phyloP scores from a whole-genome alignment of 768 basidiomycete genomes.

The Podaxis sp. region DNA sequence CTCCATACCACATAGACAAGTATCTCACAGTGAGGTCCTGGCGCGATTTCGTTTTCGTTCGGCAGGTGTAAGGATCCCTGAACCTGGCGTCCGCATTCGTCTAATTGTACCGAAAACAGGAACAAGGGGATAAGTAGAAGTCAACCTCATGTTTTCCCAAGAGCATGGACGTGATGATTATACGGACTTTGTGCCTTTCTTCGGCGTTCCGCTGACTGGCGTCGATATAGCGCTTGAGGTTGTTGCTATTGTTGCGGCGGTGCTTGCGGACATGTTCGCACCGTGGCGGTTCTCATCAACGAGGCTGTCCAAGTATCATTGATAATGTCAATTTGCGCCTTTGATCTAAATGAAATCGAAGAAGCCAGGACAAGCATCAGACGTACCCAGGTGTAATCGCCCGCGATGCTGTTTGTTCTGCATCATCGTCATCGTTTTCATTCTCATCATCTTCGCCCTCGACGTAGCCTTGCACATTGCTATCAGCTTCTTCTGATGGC shows the following conservation, averaged over 20 bases:
- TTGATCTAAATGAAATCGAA: not conserved
- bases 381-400: not conserved
- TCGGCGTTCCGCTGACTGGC: not conserved
- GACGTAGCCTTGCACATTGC: not conserved
- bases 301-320: slow-evolving; percentile 10
- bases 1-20: not conserved
- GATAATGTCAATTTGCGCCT: slow-evolving; percentile 1
- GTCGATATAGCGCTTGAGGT: not conserved
- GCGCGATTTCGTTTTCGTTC: slow-evolving; percentile 13
- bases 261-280: too few relatives aligned
- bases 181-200: slow-evolving; percentile 15
- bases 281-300: not conserved
- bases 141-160: not conserved
- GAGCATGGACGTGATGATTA: not conserved
- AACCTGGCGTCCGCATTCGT: not conserved
- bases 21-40: slow-evolving; percentile 1
- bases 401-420: not conserved
- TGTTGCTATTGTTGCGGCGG: not conserved
- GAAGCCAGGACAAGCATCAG: not conserved
- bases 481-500: not conserved
- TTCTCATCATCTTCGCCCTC: not conserved
- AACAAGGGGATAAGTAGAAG: not conserved
- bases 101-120: not conserved
- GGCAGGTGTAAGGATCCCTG: slow-evolving; percentile 5
- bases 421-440: not conserved